A percentile compares a stretch with the other conserved stretches of the same genome.
These are phyloP conservation scores for Amanita jacksonii DNA, from an alignment of 768 basidiomycete species.

Conservation along the genomic window DNA sequence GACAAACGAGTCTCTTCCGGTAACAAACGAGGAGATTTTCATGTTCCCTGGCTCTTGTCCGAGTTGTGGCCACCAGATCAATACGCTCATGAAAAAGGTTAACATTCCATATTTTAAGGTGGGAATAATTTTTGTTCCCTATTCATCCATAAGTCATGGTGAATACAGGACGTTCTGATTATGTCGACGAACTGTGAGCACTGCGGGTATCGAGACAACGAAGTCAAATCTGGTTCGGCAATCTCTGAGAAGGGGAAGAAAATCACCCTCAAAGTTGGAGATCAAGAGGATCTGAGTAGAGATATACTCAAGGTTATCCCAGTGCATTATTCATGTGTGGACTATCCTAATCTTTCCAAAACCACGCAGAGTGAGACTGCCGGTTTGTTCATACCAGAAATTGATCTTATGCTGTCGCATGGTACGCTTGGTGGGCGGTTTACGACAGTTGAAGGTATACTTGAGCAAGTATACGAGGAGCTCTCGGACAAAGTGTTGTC, in stretches of 20 bases:
- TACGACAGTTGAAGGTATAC: slow-evolving; percentile 92
- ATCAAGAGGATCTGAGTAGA: slow-evolving; percentile 83
- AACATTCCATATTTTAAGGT: slow-evolving; percentile 98
- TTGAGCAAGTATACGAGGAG: slow-evolving; percentile 93
- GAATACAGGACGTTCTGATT: slow-evolving; percentile 77
- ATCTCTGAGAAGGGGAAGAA: slow-evolving; percentile 82
- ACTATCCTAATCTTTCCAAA: neutral
- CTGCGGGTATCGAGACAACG: slow-evolving; percentile 96
- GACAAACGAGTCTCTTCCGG: slow-evolving; percentile 19
- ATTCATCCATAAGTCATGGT: neutral
- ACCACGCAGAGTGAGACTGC: slow-evolving; percentile 80
- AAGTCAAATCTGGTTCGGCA: slow-evolving; percentile 90
- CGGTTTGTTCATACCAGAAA: slow-evolving; percentile 86
- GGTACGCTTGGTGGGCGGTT: slow-evolving; percentile 97
- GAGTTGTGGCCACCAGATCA: slow-evolving; percentile 71
- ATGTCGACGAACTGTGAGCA: slow-evolving; percentile 96
- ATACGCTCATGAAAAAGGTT: slow-evolving; percentile 94
- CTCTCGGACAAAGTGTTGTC: slow-evolving; percentile 81
- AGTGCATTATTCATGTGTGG: too few relatives aligned
- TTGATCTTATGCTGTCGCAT: slow-evolving; percentile 82
- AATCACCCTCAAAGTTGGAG: slow-evolving; percentile 85
- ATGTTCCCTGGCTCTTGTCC: slow-evolving; percentile 84
- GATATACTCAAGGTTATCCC: slow-evolving; percentile 81
- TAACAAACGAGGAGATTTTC: slow-evolving; percentile 76
- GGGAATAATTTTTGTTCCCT: too few relatives aligned